These are phyloP conservation scores for Striga asiatica DNA, from an alignment of 257 asterid genomes.

Conservation along the genomic window DNA sequence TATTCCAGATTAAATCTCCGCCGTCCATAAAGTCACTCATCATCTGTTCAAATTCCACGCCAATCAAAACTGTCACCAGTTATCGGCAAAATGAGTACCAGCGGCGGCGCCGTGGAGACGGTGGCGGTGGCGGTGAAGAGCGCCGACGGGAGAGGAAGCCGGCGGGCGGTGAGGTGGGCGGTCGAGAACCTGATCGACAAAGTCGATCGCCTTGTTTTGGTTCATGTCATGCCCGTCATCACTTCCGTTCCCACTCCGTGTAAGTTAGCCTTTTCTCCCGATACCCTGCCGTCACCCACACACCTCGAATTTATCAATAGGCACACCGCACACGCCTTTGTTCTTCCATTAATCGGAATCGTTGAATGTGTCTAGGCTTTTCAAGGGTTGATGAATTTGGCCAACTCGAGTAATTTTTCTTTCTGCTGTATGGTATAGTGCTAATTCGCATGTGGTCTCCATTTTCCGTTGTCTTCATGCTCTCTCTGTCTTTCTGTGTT, in stretches of 20 bases:
- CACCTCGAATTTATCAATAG: too few species aligned
- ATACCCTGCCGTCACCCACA: not conserved
- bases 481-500: not conserved
- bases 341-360: not conserved
- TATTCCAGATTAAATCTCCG: conserved; percentile 5
- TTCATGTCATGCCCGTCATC: conserved; percentile 62
- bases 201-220: conserved; percentile 39
- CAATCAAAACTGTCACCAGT: not conserved
- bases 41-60: conserved; percentile 3
- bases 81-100: conserved; percentile 12
- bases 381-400: conserved; percentile 14
- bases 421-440: not conserved
- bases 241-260: conserved; percentile 68
- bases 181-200: conserved; percentile 42
- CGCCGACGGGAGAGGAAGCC: conserved; percentile 59
- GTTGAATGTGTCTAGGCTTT: too few species aligned
- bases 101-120: conserved; percentile 21
- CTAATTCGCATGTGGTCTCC: not conserved
- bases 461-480: not conserved
- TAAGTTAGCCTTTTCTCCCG: conserved; percentile 18
- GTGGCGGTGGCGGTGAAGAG: conserved; percentile 75
- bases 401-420: not conserved
- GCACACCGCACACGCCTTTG: too few species aligned
- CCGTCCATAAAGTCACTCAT: conserved; percentile 22
- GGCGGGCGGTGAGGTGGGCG: conserved; percentile 77